Evolutionary conservation across 352 stramenopile species (phyloP).

Genomic region (Globisporangium nagaii): DNA sequence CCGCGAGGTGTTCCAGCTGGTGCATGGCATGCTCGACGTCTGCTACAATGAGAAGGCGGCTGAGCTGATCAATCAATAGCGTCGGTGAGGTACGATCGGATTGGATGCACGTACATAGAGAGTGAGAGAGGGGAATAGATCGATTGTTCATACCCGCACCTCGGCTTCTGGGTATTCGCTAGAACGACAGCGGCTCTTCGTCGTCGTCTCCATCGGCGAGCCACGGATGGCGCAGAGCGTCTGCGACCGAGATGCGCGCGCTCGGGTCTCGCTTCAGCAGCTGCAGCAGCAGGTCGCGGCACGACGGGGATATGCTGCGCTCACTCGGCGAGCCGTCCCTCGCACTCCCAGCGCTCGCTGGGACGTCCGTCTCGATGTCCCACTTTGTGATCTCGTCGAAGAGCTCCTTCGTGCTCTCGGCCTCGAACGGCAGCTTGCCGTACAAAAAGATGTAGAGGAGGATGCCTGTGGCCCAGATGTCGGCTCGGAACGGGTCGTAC

Average conservation of each 20-base stretch:
- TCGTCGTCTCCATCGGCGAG: constrained; percentile 29
- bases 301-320: constrained; percentile 20
- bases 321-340: no score
- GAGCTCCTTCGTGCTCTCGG: constrained; percentile 61
- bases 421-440: constrained; percentile 73
- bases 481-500: constrained; percentile 79
- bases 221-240: constrained; percentile 60
- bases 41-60: constrained; percentile 28
- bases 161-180: constrained; percentile 2
- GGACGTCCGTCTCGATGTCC: constrained; percentile 34
- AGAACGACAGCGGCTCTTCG: constrained; percentile 72
- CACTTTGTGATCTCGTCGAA: constrained; percentile 68
- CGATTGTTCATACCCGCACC: no score
- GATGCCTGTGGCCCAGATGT: constrained; percentile 84
- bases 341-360: no score
- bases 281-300: constrained; percentile 39
- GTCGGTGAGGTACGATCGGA: no score
- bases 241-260: constrained; percentile 46
- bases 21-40: constrained; percentile 51
- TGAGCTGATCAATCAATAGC: no score
- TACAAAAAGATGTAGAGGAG: constrained; percentile 86
- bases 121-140: no score
- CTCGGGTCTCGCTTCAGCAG: constrained; percentile 45
- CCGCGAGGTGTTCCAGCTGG: constrained; percentile 43
- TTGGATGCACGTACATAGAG: not conserved